Base-by-base conservation (phyloP, 78 protist genomes). In the Chrysochromulina parva region DNA sequence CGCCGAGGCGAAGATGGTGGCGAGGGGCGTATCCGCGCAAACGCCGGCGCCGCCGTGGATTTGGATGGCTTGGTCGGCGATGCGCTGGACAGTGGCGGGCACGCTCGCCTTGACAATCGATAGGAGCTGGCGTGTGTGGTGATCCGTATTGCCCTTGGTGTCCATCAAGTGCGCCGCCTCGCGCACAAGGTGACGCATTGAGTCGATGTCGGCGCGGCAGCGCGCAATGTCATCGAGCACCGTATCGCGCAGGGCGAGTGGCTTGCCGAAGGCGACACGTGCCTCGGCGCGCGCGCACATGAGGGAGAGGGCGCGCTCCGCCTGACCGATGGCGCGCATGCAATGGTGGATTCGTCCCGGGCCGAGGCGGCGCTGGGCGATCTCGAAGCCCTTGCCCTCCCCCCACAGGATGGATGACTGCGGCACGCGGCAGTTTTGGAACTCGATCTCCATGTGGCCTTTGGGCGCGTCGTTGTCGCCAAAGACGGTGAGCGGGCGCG, bases 331-430 rank as follows among this genome's bases (percentile, higher is more conserved):
- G n/a, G 80, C n/a, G 11, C 98, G 94, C 98, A 96, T 96, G 95
- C 98, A 95, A 89, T 96, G 98, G 78, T 96, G 98, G 57, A 96
- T 90, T 19, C 98, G 95, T 3, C 98, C 98, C 2, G 98, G 96
- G 0, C 98, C 98, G 24, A 96, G 94, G 22, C 98, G 54, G 24
- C 38, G 47, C 48, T 62, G 88, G 19, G 73, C 71, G n/a, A 84
- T 58, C 88, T 57, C 88, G 90, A 86, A 86, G 52, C 90, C 90
- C 22, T 58, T 13, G 13, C 62, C 62, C 13, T 58, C 62, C 13
- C 62, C 62, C 62, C 7, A 13, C 7, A 58, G 62, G 13, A 58
- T 13, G 13, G 7, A 14, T 13, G 7, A 7, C 24, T 14, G 13
- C 24, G 62, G 62, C 7, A 96, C 98, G 20, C 95, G 71, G 50